phyloP scores from a whole-genome alignment of 73 alveolate species.

The Stentor roeselii region DNA sequence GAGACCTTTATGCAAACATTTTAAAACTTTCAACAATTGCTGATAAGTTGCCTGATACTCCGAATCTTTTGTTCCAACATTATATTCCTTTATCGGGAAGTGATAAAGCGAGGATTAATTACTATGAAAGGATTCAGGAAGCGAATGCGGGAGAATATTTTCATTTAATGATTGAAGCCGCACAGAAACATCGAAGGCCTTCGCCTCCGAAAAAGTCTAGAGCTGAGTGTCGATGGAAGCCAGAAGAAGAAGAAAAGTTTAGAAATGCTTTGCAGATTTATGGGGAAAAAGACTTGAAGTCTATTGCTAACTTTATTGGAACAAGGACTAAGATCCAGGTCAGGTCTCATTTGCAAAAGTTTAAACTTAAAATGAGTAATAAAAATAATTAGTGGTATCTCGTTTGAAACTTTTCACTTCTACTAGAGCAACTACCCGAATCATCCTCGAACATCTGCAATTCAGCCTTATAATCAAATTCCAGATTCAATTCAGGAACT shows the following conservation, averaged over 20 bases:
- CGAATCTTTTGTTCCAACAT: slow-evolving; percentile 12
- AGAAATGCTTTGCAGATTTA: neutral
- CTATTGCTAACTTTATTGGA: neutral
- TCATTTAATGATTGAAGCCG: slow-evolving; percentile 25
- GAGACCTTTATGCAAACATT: neutral
- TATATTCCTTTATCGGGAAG: slow-evolving; percentile 18
- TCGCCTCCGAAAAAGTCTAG: slow-evolving; percentile 24
- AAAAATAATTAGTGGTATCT: no score
- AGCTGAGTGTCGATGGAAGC: neutral
- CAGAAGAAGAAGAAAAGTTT: slow-evolving; percentile 10
- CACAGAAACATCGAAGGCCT: slow-evolving; percentile 16
- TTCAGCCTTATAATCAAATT: no score
- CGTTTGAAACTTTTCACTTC: no score
- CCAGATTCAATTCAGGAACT: no score
- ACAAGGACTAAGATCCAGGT: slow-evolving; percentile 24
- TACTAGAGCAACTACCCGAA: no score
- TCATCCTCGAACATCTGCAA: no score
- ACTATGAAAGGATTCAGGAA: slow-evolving; percentile 19
- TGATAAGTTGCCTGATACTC: slow-evolving; percentile 14
- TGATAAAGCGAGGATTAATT: neutral
- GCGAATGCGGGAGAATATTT: slow-evolving; percentile 17
- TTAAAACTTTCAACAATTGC: neutral
- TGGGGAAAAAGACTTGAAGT: slow-evolving; percentile 8
- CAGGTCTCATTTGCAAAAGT: slow-evolving; percentile 24
- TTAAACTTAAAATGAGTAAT: slow-evolving; percentile 8